Evolutionary conservation across 192 early-diverging fungal species (phyloP), one percentile per base, ranked within the genome.

Genomic region (Coemansia sp.): DNA sequence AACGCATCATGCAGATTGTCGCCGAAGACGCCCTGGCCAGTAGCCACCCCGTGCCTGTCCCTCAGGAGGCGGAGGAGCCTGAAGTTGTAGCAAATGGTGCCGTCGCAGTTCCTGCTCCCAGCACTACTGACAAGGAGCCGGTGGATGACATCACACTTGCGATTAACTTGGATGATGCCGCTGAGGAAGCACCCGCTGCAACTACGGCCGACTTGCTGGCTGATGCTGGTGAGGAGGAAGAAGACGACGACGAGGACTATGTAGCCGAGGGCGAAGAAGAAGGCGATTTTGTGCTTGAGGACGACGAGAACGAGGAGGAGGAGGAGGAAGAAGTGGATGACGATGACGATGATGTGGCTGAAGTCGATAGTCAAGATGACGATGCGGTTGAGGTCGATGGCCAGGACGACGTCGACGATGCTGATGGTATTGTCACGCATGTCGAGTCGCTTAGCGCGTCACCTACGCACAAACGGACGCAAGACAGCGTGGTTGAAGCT

Each of bases 191-290:
- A 1, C 32, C 58, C 55, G 43, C 23, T 8, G 35, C 37, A 13
- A 57, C 58, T 7, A 73, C 76, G 1, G 76, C 76, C 6, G 67
- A 67, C 16, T 61, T 78, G 33, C 50, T 73, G 13, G 72, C 46
- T 10, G 68, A 64, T 37, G 64, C 32, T 3, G 58, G 57, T 16
- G 64, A 63, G 9, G 64, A 77, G 17, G 75, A 67, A 3, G 73
- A 69, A 2, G 74, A 79, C 0, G 77, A 68, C 4, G 76, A 78
- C 33, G 70, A 74, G 6, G 77, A 79, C 68, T 79, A 71, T 81
- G 78, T 66, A 2, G 70, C 67, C 6, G 73, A 67, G 7, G 74
- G 72, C 6, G 78, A 80, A 21, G 78, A 80, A 28, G 74, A 72
- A 39, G 64, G 64, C 39, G 78, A 81, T 55, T 70, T 75, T 32